Evolutionary conservation across 2,329 filamentous ascomycete genomes (phyloP), one percentile per base, ranked within the genome.

Genomic region (Metarhizium guizhouense): DNA sequence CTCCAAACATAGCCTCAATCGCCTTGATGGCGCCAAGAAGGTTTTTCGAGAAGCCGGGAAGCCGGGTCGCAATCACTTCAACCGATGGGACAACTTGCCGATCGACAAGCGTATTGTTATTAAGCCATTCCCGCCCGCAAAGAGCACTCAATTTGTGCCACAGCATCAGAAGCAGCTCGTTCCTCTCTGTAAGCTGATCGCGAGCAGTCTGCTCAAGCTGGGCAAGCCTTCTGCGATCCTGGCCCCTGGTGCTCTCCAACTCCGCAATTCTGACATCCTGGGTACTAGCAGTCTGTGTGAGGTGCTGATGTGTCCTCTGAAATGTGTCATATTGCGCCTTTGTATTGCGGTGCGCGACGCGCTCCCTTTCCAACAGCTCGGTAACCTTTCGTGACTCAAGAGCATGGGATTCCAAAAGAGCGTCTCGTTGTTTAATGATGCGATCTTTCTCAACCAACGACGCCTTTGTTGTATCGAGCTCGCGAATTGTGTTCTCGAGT

Each of bases 311-410:
- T 2, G 88, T 91, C 66, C 90, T 91, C 63, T 95, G 87, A 64
- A 90, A 87, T 42, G 88, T 89, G 64, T 99, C 94, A 63, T 90
- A 95, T 57, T 92, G 85, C 59, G 89, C 83, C 67, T 91, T 91
- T 57, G 95, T 94, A 64, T 90, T 88, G 60, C 90, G 87, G 63
- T 95, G 90, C 25, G 83, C 83, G 61, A 89, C 82, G 14, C 91
- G 85, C 72, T 99, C 94, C 64, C 95, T 95, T 52, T 97, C 93
- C 14, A 97, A 84, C 54, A 96, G 79, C 61, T 97, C 93, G 1
- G 85, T 85, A 11, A 97, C 76, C 64, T 91, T 91, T 57, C 89
- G 84, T 54, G 85, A 87, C 69, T 99, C 94, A 25, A 97, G 80
- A 3, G 87, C 90, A 65, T 94, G 89, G 30, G 86, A 90, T 70